A percentile compares a stretch with the other conserved stretches of the same genome.
These are phyloP conservation scores for Pugionium cornutum DNA, from an alignment of 345 rosid genomes.

Conservation along the genomic window DNA sequence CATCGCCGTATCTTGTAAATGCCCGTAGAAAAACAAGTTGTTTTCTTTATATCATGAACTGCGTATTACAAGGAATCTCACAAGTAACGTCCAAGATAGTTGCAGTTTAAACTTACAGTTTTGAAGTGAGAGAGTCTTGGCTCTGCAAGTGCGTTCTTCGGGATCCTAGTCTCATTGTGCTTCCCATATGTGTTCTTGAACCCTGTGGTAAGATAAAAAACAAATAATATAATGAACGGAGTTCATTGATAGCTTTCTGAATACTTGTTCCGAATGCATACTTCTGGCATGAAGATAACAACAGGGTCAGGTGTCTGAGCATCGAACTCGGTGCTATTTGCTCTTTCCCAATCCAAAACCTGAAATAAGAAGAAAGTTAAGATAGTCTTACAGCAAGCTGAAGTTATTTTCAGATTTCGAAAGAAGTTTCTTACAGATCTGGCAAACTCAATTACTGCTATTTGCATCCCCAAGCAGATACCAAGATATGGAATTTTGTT, in stretches of 20 bases:
- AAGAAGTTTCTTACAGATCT: constrained; percentile 60
- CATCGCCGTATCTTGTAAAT: constrained; percentile 64
- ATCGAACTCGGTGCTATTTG: constrained; percentile 89
- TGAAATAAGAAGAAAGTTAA: constrained; percentile 35
- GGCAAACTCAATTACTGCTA: constrained; percentile 90
- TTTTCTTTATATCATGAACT: constrained; percentile 7
- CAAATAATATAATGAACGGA: constrained; percentile 12
- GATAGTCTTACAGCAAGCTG: constrained; percentile 1
- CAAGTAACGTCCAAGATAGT: constrained; percentile 5
- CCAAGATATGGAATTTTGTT: constrained; percentile 34
- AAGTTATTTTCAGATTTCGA: constrained; percentile 3
- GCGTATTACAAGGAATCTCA: constrained; percentile 10
- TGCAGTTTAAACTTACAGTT: constrained; percentile 52
- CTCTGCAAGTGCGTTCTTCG: constrained; percentile 75
- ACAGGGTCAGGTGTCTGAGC: constrained; percentile 71
- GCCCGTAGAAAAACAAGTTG: constrained; percentile 7
- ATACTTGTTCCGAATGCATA: constrained; percentile 35
- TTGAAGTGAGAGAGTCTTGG: constrained; percentile 74
- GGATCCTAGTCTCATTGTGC: constrained; percentile 95
- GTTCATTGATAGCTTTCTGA: constrained; percentile 3
- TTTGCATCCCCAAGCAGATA: constrained; percentile 96
- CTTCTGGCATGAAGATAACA: constrained; percentile 97
- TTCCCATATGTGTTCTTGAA: constrained; percentile 97
- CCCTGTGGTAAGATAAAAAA: constrained; percentile 53
- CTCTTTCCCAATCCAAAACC: constrained; percentile 77